phyloP scores from a whole-genome alignment of 306 rosid species.

The Pyrus bretschneideri region DNA sequence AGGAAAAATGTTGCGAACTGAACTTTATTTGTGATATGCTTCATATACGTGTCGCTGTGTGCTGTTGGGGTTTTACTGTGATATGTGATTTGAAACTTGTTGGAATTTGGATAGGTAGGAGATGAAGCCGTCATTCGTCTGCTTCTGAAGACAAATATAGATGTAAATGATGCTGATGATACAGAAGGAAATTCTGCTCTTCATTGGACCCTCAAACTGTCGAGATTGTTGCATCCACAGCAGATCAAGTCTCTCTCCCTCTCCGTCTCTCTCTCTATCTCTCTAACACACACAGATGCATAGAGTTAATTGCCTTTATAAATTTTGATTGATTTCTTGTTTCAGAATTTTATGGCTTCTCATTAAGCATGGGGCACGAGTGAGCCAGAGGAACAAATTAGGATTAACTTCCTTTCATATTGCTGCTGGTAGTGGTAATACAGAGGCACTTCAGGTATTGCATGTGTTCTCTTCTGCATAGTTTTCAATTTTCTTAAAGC shows the following conservation, averaged over 20 bases:
- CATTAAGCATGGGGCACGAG: conserved; percentile 27
- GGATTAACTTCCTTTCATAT: conserved; percentile 35
- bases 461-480: conserved; percentile 1
- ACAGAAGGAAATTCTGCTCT: conserved; percentile 39
- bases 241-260: conserved; percentile 26
- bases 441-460: conserved; percentile 35
- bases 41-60: not conserved
- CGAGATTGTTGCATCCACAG: conserved; percentile 4
- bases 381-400: conserved; percentile 30
- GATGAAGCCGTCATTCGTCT: conserved; percentile 27
- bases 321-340: not conserved
- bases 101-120: conserved; percentile 21
- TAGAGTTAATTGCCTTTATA: not conserved
- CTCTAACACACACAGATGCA: not conserved
- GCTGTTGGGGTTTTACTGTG: not conserved
- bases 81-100: not conserved
- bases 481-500: not conserved
- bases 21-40: too few species aligned
- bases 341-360: conserved; percentile 28
- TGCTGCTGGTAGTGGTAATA: conserved; percentile 31
- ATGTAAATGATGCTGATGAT: conserved; percentile 30
- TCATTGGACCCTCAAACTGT: conserved; percentile 33
- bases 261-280: conserved; percentile 1
- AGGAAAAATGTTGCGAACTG: not conserved
- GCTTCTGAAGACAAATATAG: conserved; percentile 29